phyloP scores from a whole-genome alignment of 2,329 filamentous ascomycete species.

The Chalara sp. region DNA sequence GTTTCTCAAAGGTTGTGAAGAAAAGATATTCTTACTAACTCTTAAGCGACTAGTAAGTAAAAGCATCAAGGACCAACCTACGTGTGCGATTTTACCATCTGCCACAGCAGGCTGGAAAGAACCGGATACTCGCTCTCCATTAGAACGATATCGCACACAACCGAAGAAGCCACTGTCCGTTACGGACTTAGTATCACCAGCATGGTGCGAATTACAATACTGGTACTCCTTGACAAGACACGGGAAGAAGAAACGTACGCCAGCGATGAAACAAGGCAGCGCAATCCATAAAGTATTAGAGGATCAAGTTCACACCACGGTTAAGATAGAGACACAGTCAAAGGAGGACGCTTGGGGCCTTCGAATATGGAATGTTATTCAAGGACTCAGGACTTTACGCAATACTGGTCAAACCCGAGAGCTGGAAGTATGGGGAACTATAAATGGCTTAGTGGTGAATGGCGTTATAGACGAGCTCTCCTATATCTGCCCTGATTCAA shows the following conservation, averaged over 20 bases:
- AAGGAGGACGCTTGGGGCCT: constrained; percentile 80
- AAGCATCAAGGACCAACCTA: neutral
- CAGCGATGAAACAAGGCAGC: constrained; percentile 78
- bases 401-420: constrained; percentile 68
- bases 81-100: too few species aligned
- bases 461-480: constrained; percentile 86
- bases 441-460: constrained; percentile 78
- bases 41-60: constrained; percentile 55
- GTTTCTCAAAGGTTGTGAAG: constrained; percentile 1
- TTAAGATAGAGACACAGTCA: constrained; percentile 63
- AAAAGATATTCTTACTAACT: constrained; percentile 50
- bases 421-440: constrained; percentile 75
- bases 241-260: constrained; percentile 68
- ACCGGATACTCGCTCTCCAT: constrained; percentile 49
- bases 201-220: constrained; percentile 96
- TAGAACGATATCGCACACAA: constrained; percentile 71
- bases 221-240: constrained; percentile 76
- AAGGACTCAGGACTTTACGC: constrained; percentile 69
- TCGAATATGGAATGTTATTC: constrained; percentile 83
- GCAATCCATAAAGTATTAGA: constrained; percentile 78
- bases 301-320: constrained; percentile 73
- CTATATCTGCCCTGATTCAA: constrained; percentile 66
- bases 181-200: constrained; percentile 78
- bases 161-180: constrained; percentile 79
- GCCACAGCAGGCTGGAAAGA: too few species aligned